These are phyloP conservation scores for Hypoxylon lenormandii DNA, from an alignment of 495 filamentous ascomycete species.

Conservation along the genomic window DNA sequence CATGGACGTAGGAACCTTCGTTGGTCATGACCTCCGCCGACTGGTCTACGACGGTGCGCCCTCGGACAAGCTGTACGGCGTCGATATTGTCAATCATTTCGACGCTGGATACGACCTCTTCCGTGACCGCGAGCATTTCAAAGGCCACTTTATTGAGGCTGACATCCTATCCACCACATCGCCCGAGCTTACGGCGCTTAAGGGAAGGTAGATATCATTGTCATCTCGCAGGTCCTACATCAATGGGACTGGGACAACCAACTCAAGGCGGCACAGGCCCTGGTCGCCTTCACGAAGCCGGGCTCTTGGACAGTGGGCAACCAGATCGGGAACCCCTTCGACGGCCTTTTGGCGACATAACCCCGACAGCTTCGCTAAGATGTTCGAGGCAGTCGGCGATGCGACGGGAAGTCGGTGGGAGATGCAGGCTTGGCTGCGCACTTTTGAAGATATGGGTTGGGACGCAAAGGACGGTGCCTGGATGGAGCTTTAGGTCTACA, in stretches of 20 bases:
- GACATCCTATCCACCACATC: conserved; percentile 18
- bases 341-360: conserved; percentile 56
- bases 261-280: conserved; percentile 53
- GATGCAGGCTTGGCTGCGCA: conserved; percentile 23
- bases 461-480: conserved; percentile 18
- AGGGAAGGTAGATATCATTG: conserved; percentile 64
- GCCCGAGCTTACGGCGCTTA: conserved; percentile 49
- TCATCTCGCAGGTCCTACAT: conserved; percentile 66
- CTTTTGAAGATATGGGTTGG: conserved; percentile 28
- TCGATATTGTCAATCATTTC: conserved; percentile 61
- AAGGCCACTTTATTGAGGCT: conserved; percentile 32
- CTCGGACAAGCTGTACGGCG: conserved; percentile 55
- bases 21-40: conserved; percentile 63
- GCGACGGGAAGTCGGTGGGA: conserved; percentile 61
- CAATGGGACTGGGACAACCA: conserved; percentile 66
- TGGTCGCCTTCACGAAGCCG: conserved; percentile 57
- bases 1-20: conserved; percentile 64
- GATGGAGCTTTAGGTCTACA: conserved; percentile 22
- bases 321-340: conserved; percentile 60
- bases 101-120: conserved; percentile 67
- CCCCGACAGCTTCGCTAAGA: conserved; percentile 53
- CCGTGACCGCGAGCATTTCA: conserved; percentile 57
- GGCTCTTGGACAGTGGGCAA: conserved; percentile 64
- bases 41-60: conserved; percentile 61
- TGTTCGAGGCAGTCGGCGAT: conserved; percentile 65